Evolutionary conservation across 2,329 filamentous ascomycete genomes (phyloP), one percentile per base, ranked within the genome.

Genomic region (Hypoxylon rubiginosum): DNA sequence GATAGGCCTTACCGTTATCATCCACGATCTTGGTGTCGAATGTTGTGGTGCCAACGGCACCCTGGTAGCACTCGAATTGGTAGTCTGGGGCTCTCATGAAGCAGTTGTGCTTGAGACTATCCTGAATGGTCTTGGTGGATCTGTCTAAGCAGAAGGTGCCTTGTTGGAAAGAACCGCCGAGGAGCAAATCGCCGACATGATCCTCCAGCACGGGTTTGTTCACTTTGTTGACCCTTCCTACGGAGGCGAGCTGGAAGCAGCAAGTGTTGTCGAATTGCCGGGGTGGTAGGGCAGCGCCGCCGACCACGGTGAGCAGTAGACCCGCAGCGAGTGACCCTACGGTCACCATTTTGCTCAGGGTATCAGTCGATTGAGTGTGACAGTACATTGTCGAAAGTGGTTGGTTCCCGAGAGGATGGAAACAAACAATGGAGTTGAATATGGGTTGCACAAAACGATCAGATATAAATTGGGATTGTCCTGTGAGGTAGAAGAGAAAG

Each of bases 41-140:
- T 11, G 54, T 55, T 3, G 73, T 76, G 11, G 62, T 61, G 2
- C 74, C 73, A 24, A 71, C 52, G 5, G 65, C 51, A n/a, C 72
- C 73, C 11, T 69, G 68, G 32, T 71, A 72, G 36, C 75, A 77
- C 41, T 73, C 65, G 49, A 77, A 75, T 46, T 75, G 67, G 28
- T 73, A 60, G 6, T 56, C 55, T 7, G 73, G 73, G 15, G 30
- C 62, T 39, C 68, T 66, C 70, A 76, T 74, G 59, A 74, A 76
- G 69, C 75, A 77, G 26, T 70, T 71, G 41, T 76, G 70, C 7
- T 69, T 70, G 5, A 73, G 64, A 13, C 48, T 28, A 53, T 76
- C 75, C 34, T 70, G 58, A 56, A 77, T 66, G 11, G 71, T 74
- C 41, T 70, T 70, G 6, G 66, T 64, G 11, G 58, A 62, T 53